Percentiles rank a stretch among this genome's conserved stretches.
These are phyloP conservation scores for Phytophthora vignae DNA, from an alignment of 352 stramenopile genomes.

Conservation along the genomic window DNA sequence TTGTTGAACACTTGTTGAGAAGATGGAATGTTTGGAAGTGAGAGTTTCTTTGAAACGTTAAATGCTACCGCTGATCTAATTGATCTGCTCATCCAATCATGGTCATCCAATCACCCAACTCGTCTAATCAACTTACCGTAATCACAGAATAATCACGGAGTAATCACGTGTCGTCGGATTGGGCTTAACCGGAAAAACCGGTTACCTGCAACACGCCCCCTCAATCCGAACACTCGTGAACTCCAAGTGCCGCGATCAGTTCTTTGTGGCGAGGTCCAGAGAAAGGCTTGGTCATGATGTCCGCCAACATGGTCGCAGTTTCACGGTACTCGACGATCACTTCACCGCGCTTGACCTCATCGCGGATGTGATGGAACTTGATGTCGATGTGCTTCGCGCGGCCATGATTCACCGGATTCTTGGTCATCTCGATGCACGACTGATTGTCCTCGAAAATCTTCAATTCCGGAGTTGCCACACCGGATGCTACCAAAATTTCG, in stretches of 20 bases:
- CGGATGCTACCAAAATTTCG: conserved; percentile 2
- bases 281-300: conserved; percentile 29
- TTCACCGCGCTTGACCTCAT: conserved; percentile 34
- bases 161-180: too few relatives aligned
- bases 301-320: conserved; percentile 19
- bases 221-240: not conserved
- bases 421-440: conserved; percentile 12
- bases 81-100: too few relatives aligned
- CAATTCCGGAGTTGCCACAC: not conserved
- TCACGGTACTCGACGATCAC: conserved; percentile 29
- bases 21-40: too few relatives aligned
- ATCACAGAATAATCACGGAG: too few relatives aligned
- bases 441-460: conserved; percentile 13
- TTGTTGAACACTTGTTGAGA: too few relatives aligned
- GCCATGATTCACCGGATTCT: conserved; percentile 24
- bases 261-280: conserved; percentile 4
- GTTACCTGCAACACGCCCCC: too few relatives aligned
- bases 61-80: too few relatives aligned
- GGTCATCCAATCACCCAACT: too few relatives aligned
- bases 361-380: conserved; percentile 36
- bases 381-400: conserved; percentile 46
- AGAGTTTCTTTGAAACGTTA: too few relatives aligned
- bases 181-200: too few relatives aligned
- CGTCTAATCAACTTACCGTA: too few relatives aligned
- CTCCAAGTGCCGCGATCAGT: not conserved